Base-by-base conservation (phyloP, 2,329 filamentous ascomycete genomes). In the Biscogniauxia marginata region DNA sequence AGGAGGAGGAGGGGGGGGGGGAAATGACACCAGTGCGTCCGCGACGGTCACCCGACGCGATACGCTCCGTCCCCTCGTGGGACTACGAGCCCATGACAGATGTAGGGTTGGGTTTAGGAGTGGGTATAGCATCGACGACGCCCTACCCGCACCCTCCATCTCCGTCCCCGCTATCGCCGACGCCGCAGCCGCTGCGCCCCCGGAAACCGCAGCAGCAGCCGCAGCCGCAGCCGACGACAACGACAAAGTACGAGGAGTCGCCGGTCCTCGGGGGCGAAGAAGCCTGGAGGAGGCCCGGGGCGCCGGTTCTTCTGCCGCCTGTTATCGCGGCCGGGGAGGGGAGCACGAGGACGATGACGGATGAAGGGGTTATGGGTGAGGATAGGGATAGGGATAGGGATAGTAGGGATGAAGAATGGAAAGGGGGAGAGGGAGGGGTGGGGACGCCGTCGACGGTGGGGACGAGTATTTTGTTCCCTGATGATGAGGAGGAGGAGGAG, bases 401-500 rank as follows among this genome's bases (percentile, higher is more conserved):
- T n/a, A n/a, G n/a, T n/a, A n/a, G n/a, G n/a, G n/a, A n/a, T n/a
- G n/a, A 13, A 22, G 34, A 6, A 22, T 19, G 24, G 18, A 23
- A 11, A 49, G 44, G 49, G 21, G 50, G 25, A 45, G 11, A 20
- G 18, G 6, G 34, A 13, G 44, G 39, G 24, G 47, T 34, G 19
- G 43, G 19, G 13, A 56, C 53, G 20, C 55, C 58, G 30, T 61
- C 55, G 22, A 65, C 60, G 18, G 53, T 61, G 1, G 54, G 60
- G 22, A 67, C 65, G 23, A 66, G 63, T 21, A 62, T 66, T 39
- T 45, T 66, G 2, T 68, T 63, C 44, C 59, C 59, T 4, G 24
- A 46, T 7, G 56, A 61, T 8, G 57, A 57, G 3, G 47, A 23
- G 20, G 47, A 11, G 9, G 47, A 18, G 22, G 22, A 49, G 47